A percentile compares a stretch with the other conserved stretches of the same genome.
Evolutionary conservation across 495 filamentous ascomycete species (phyloP).

Genomic region (Talaromyces trachyspermus): DNA sequence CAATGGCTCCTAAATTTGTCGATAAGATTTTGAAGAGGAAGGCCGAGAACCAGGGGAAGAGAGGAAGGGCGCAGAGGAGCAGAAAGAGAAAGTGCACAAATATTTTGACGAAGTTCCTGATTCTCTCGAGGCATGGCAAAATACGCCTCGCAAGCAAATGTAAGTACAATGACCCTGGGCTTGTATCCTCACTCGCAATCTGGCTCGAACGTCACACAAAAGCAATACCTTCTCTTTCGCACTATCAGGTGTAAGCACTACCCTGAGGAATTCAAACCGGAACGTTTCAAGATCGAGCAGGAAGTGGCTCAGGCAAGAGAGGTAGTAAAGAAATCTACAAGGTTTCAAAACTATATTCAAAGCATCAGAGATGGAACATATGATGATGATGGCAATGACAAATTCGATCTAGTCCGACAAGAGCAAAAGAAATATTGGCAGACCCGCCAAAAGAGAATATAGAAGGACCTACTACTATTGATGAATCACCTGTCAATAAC

Average conservation of each 20-base stretch:
- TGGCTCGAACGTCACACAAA: slow-evolving; percentile 6
- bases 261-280: background rate
- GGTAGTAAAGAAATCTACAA: slow-evolving; percentile 13
- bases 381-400: background rate
- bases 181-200: too few relatives aligned
- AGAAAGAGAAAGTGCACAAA: too few relatives aligned
- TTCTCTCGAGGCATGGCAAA: too few relatives aligned
- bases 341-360: background rate
- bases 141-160: too few relatives aligned
- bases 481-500: background rate
- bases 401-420: background rate
- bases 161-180: too few relatives aligned
- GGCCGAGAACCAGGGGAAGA: too few relatives aligned
- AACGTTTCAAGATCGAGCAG: background rate
- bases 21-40: too few relatives aligned
- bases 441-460: background rate
- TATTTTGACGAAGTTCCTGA: too few relatives aligned
- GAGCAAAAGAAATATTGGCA: background rate
- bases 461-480: too few relatives aligned
- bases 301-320: slow-evolving; percentile 15
- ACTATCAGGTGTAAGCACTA: slow-evolving; percentile 7
- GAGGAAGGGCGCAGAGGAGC: too few relatives aligned
- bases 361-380: background rate
- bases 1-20: too few relatives aligned
- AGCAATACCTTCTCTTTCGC: slow-evolving; percentile 8